Evolutionary conservation across 1,139 yeast species (phyloP), one percentile per base, ranked within the genome.

Genomic region (Diutina pseudorugosa): DNA sequence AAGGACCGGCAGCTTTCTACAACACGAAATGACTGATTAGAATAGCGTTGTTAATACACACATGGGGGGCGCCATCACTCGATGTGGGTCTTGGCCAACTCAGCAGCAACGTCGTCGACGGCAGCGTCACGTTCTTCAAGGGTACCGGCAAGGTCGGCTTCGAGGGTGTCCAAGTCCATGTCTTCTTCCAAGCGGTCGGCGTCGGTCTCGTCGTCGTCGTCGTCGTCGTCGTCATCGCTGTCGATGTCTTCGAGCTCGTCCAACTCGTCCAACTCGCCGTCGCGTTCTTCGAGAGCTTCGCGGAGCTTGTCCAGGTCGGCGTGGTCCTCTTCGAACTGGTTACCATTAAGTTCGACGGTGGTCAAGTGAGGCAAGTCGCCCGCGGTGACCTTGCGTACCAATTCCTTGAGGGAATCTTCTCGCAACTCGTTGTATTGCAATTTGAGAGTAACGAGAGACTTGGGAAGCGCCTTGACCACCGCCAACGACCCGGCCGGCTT

Each of bases 171-270:
- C 60, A 79, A 73, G 58, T 79, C 81, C 55, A 76, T 75, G 52
- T 78, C 80, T 51, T 72, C 76, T 54, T 73, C 76, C 40, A 45
- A 45, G 54, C 70, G 75, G 47, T 72, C 79, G 43, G 76, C 85
- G 5, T 80, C 86, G 14, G 81, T 90, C 4, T 78, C 85, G 14
- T 78, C 85, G 5, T 79, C 85, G 2, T 77, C 87, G 9, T 80
- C 88, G 33, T 83, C 93, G 56, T 86, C 95, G 54, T 85, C 95
- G 23, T n/a, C n/a, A n/a, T 87, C 97, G 56, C 88, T 83, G 59
- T 87, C 90, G 51, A 82, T 75, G 65, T 89, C 96, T 70, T 93
- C 98, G 71, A 94, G 79, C 61, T 93, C 98, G 61, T 93, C 98
- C 55, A 90, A 75, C 60, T 90, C 97, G 62, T 90, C 97, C 36